phyloP scores from a whole-genome alignment of 2,329 filamentous ascomycete species.

The Cryphonectria carpinicola region DNA sequence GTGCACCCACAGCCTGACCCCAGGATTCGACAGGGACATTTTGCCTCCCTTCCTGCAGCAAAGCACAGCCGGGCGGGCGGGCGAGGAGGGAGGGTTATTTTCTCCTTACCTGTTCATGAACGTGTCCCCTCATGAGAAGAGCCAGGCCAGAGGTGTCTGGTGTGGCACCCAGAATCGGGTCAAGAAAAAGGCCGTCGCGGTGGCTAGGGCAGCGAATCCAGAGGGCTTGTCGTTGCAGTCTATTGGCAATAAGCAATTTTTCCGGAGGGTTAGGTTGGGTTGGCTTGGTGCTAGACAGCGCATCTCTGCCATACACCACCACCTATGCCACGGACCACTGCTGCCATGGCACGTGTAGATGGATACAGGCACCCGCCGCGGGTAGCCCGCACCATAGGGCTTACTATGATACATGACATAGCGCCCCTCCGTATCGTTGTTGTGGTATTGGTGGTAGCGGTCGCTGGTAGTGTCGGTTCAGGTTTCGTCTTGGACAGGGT shows the following conservation, averaged over 20 bases:
- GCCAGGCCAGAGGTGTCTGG: not conserved
- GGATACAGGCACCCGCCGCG: conserved; percentile 4
- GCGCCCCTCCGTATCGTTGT: not conserved
- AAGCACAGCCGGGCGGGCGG: conserved; percentile 3
- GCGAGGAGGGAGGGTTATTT: not conserved
- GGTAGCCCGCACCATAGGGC: not conserved
- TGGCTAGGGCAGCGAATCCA: not conserved
- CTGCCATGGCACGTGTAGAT: conserved; percentile 1
- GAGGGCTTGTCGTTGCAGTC: not conserved
- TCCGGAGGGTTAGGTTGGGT: not conserved
- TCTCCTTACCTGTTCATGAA: not conserved
- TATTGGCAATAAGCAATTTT: not conserved
- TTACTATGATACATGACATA: not conserved
- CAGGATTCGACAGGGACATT: not conserved
- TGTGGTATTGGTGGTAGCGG: not conserved
- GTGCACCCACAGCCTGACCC: not conserved
- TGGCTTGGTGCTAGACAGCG: not conserved
- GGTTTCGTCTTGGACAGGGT: not conserved
- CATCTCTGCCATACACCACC: not conserved
- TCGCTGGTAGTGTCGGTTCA: not conserved
- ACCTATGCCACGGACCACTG: not conserved
- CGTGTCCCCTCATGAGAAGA: not conserved
- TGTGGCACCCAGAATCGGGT: conserved; percentile 1
- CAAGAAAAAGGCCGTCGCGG: not conserved
- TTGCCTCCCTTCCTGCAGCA: not conserved